Evolutionary conservation across 1,284 basidiomycete genomes (phyloP), one percentile per base, ranked within the genome.

Genomic region (Rhodotorula sp.): DNA sequence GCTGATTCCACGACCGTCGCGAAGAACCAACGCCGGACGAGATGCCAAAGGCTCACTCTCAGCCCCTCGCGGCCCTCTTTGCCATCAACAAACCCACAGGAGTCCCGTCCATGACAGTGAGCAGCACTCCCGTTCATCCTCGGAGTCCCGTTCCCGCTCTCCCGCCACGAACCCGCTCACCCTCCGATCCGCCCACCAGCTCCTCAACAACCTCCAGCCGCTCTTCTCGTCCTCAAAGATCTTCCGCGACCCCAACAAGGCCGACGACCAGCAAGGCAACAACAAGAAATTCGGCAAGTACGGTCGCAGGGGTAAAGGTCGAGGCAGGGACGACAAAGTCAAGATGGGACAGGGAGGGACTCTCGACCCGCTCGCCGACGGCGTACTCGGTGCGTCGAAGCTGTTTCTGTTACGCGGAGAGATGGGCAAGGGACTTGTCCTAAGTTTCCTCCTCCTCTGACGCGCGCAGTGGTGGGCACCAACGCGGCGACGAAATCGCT

Each of bases 321-420:
- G 71, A 52, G 64, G 71, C 62, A 71, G 63, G 52, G 61, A 68
- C n/a, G 68, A 73, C n/a, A 56, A 70, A 51, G 81, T 93, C 64
- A 96, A 96, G 82, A 86, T 95, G 60, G 93, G 93, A 2, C 92
- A 95, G 82, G 93, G 93, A 59, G 94, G 94, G 23, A 99, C 97
- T 5, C 84, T 99, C 59, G 97, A 99, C 84, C 97, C 97, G 18
- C 85, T 99, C 26, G 97, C 97, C n/a, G 91, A 93, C 80, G 93
- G 93, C 60, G 93, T 96, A 29, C 84, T 93, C 73, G 90, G 91
- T 91, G 80, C 73, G 83, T 75, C 67, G 52, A 65, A 29, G 69
- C 39, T 46, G n/a, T 34, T 18, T 8, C 26, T 52, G 48, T 1
- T 8, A 12, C 18, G 16, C 26, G 8, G 5, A 16, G 52, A n/a